A percentile compares a stretch with the other conserved stretches of the same genome.
phyloP scores from a whole-genome alignment of 2,329 filamentous ascomycete species.

The Penicillium sp. region DNA sequence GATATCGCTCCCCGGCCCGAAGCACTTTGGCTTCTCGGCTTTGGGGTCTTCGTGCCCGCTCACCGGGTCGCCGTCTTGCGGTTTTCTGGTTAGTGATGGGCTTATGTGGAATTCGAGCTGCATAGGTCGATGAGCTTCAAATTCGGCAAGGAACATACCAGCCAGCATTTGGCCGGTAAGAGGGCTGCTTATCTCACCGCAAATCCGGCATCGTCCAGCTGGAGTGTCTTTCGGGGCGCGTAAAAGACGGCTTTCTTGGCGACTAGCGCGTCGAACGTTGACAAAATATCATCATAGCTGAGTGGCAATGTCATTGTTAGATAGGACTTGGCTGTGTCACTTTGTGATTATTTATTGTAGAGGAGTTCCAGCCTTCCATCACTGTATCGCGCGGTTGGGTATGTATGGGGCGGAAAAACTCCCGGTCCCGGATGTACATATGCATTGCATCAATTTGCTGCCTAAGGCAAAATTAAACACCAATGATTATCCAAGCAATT shows the following conservation, averaged over 20 bases:
- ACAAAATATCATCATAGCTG: constrained; percentile 5
- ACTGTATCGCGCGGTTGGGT: no score
- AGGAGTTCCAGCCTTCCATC: neutral
- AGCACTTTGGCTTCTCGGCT: constrained; percentile 7
- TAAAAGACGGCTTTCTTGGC: constrained; percentile 7
- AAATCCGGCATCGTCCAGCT: constrained; percentile 5
- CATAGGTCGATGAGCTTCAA: neutral
- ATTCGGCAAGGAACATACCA: neutral
- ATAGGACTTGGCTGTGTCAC: neutral
- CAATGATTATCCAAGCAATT: no score
- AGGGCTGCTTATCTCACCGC: neutral
- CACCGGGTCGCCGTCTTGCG: neutral
- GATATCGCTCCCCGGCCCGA: constrained; percentile 39
- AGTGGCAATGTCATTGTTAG: neutral
- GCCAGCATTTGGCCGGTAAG: no score
- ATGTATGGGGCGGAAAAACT: no score
- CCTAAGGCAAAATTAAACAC: no score
- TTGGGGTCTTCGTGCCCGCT: constrained; percentile 1
- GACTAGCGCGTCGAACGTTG: constrained; percentile 12
- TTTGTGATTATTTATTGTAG: neutral
- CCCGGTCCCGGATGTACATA: no score
- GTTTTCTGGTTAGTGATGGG: constrained; percentile 13
- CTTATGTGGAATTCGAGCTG: constrained; percentile 16
- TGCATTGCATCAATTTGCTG: no score
- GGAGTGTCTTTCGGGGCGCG: constrained; percentile 1